These are phyloP conservation scores for Populus tomentosa DNA, from an alignment of 441 rosid species.

Conservation along the genomic window DNA sequence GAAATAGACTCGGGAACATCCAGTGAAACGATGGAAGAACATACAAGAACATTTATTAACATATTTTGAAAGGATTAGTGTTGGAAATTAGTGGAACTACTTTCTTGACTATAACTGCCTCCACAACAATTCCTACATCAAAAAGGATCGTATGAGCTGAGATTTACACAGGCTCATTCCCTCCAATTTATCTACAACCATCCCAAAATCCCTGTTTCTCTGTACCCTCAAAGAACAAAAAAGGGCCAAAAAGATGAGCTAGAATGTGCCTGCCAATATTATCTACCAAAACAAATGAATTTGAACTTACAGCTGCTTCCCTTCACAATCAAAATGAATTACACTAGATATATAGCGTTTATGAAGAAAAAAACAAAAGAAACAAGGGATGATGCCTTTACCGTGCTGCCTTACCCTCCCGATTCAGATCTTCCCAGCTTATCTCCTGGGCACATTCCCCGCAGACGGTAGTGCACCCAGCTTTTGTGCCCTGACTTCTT, in stretches of 20 bases:
- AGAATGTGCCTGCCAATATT: neutral
- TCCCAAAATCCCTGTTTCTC: neutral
- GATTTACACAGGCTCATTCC: constrained; percentile 14
- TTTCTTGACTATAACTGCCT: neutral
- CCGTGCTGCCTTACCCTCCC: constrained; percentile 30
- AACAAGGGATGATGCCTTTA: constrained; percentile 16
- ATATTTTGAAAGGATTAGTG: neutral
- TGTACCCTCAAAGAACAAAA: neutral
- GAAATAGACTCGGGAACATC: neutral
- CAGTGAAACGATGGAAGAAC: too few relatives aligned
- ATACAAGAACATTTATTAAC: neutral
- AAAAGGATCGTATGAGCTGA: neutral
- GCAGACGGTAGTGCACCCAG: constrained; percentile 75
- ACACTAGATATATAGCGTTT: constrained; percentile 1
- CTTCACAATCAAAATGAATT: constrained; percentile 21
- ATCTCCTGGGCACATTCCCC: constrained; percentile 92
- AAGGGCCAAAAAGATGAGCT: neutral
- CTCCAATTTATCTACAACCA: constrained; percentile 17
- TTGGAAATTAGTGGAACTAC: neutral
- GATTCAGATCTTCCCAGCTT: constrained; percentile 65
- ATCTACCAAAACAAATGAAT: constrained; percentile 15
- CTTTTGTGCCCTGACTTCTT: constrained; percentile 81
- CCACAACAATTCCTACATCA: neutral
- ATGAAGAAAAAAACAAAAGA: neutral
- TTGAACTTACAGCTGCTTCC: constrained; percentile 20